phyloP scores from a whole-genome alignment of 345 rosid species.

The Eutrema japonicum region DNA sequence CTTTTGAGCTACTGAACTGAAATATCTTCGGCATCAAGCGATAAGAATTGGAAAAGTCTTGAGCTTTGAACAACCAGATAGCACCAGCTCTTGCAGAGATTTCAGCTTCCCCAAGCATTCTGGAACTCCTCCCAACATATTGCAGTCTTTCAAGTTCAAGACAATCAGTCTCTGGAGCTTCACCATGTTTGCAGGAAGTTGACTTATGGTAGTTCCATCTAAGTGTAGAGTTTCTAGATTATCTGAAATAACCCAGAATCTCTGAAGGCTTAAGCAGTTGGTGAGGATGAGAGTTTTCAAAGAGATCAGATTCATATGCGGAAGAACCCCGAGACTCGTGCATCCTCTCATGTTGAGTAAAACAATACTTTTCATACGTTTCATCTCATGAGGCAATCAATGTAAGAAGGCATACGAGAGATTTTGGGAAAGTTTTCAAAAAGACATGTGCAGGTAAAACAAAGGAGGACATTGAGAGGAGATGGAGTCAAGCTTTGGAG shows the following conservation, averaged over 20 bases:
- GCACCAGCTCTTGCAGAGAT: constrained; percentile 34
- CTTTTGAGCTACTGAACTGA: background rate
- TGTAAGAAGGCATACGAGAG: background rate
- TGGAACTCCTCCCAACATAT: constrained; percentile 1
- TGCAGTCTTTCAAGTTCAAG: constrained; percentile 33
- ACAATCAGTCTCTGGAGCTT: constrained; percentile 31
- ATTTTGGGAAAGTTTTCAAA: background rate
- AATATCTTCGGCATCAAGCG: constrained; percentile 13
- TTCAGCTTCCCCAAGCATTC: constrained; percentile 27
- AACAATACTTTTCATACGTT: constrained; percentile 25
- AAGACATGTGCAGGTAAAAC: background rate
- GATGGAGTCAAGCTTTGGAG: background rate
- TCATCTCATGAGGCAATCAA: background rate
- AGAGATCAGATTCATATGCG: background rate
- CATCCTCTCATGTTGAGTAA: constrained; percentile 39
- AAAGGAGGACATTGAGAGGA: background rate
- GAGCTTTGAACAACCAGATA: constrained; percentile 32
- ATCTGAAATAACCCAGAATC: constrained; percentile 8
- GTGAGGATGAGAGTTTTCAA: constrained; percentile 31
- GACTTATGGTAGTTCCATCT: constrained; percentile 21
- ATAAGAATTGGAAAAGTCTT: constrained; percentile 16
- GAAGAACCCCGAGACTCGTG: constrained; percentile 19
- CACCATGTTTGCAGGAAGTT: constrained; percentile 27
- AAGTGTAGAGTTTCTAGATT: constrained; percentile 26
- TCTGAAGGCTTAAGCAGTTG: constrained; percentile 34